phyloP scores from a whole-genome alignment of 2,329 filamentous ascomycete genomes.

The Xylariaceae sp. region DNA sequence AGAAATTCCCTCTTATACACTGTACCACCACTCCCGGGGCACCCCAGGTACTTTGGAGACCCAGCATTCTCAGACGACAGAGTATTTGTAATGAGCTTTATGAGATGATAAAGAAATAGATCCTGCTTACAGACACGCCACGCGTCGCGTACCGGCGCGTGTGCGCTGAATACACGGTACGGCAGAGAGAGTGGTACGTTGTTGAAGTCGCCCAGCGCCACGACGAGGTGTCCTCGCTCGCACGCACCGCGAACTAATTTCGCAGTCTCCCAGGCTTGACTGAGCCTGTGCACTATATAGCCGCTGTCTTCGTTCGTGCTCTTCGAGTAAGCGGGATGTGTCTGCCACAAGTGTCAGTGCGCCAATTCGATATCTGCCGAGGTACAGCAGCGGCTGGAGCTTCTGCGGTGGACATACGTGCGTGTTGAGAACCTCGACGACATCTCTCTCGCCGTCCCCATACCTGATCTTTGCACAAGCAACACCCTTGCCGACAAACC shows the following conservation, averaged over 20 bases:
- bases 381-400: too few species aligned
- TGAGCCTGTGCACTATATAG: conserved; percentile 82
- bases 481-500: conserved; percentile 93
- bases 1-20: too few species aligned
- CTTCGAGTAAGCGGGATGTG: conserved; percentile 78
- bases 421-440: conserved; percentile 87
- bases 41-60: too few species aligned
- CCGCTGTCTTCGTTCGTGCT: conserved; percentile 66
- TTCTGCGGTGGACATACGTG: conserved; percentile 60
- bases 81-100: too few species aligned
- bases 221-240: conserved; percentile 72
- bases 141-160: conserved; percentile 70
- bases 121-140: too few species aligned
- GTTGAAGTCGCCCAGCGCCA: conserved; percentile 92
- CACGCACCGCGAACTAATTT: conserved; percentile 79
- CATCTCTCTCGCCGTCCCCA: conserved; percentile 54
- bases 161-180: conserved; percentile 72
- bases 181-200: conserved; percentile 84
- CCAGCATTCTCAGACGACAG: too few species aligned
- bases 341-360: too few species aligned
- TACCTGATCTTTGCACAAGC: conserved; percentile 74
- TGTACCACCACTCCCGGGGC: too few species aligned
- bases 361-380: too few species aligned
- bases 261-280: conserved; percentile 91
- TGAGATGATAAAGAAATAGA: too few species aligned